Conservation (phyloP, 768 basidiomycete genomes). For the Tylopilus vinaceipallidus region DNA sequence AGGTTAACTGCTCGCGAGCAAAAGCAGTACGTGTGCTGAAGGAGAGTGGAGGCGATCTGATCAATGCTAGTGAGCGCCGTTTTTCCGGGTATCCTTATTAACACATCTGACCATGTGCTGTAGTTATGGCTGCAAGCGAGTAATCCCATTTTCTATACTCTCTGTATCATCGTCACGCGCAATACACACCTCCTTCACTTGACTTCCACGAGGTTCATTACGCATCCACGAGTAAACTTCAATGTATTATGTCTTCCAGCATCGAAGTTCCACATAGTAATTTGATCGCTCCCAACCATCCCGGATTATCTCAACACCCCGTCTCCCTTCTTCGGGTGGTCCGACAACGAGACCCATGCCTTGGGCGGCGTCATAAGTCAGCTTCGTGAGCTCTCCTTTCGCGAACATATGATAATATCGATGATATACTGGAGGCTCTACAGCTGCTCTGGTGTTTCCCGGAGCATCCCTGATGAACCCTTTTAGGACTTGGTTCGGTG, state of each 20-base stretch:
- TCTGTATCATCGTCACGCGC: slow-evolving; percentile 30
- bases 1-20: slow-evolving; percentile 86
- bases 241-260: slow-evolving; percentile 47
- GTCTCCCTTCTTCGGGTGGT: slow-evolving; percentile 17
- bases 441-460: slow-evolving; percentile 1
- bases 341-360: slow-evolving; percentile 57
- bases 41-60: slow-evolving; percentile 90
- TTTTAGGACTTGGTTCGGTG: slow-evolving; percentile 16
- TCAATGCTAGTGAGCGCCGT: slow-evolving; percentile 85
- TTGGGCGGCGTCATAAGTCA: slow-evolving; percentile 62
- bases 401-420: slow-evolving; percentile 98
- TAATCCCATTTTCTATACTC: slow-evolving; percentile 42
- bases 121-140: slow-evolving; percentile 94
- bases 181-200: slow-evolving; percentile 21
- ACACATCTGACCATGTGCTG: slow-evolving; percentile 11
- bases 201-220: neutral
- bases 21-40: slow-evolving; percentile 91
- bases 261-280: slow-evolving; percentile 74
- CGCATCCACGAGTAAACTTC: slow-evolving; percentile 3
- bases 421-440: slow-evolving; percentile 52
- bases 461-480: neutral
- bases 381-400: slow-evolving; percentile 65
- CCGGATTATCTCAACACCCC: slow-evolving; percentile 65
- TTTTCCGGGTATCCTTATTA: neutral
- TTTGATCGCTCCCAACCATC: slow-evolving; percentile 89